These are phyloP conservation scores for Trichosporon ovoides DNA, from an alignment of 1,284 basidiomycete species.

Conservation along the genomic window DNA sequence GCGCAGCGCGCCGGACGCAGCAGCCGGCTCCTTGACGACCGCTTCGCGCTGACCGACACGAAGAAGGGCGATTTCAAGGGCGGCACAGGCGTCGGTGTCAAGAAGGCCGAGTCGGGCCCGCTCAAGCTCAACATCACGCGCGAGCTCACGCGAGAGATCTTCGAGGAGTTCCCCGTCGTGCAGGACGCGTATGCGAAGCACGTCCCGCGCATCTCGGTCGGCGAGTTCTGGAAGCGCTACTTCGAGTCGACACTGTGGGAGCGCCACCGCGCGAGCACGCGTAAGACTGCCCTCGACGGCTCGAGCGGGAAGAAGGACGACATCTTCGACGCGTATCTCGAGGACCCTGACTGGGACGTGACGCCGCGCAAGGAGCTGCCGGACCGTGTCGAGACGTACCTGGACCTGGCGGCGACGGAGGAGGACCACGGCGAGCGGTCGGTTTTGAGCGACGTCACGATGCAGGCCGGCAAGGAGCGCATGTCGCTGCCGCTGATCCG, in stretches of 20 bases:
- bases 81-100: slow-evolving; percentile 47
- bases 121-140: slow-evolving; percentile 70
- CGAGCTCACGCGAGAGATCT: slow-evolving; percentile 89
- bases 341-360: slow-evolving; percentile 86
- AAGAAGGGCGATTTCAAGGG: slow-evolving; percentile 32
- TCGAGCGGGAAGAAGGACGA: slow-evolving; percentile 84
- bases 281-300: slow-evolving; percentile 54
- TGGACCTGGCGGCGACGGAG: slow-evolving; percentile 80
- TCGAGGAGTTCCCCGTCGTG: slow-evolving; percentile 95
- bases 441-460: slow-evolving; percentile 83
- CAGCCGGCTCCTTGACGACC: slow-evolving; percentile 81
- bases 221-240: slow-evolving; percentile 93
- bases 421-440: slow-evolving; percentile 89
- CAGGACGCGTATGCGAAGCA: slow-evolving; percentile 86
- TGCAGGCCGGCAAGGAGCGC: slow-evolving; percentile 87
- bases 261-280: slow-evolving; percentile 84
- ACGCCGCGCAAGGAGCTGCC: slow-evolving; percentile 68
- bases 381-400: slow-evolving; percentile 67
- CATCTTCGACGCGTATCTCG: slow-evolving; percentile 92
- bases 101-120: slow-evolving; percentile 52
- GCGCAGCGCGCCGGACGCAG: slow-evolving; percentile 72
- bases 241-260: slow-evolving; percentile 94
- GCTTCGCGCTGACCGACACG: slow-evolving; percentile 59
- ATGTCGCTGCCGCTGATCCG: slow-evolving; percentile 86
- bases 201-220: slow-evolving; percentile 74